phyloP scores from a whole-genome alignment of 2,329 filamentous ascomycete genomes.

The Mariannaea elegans region DNA sequence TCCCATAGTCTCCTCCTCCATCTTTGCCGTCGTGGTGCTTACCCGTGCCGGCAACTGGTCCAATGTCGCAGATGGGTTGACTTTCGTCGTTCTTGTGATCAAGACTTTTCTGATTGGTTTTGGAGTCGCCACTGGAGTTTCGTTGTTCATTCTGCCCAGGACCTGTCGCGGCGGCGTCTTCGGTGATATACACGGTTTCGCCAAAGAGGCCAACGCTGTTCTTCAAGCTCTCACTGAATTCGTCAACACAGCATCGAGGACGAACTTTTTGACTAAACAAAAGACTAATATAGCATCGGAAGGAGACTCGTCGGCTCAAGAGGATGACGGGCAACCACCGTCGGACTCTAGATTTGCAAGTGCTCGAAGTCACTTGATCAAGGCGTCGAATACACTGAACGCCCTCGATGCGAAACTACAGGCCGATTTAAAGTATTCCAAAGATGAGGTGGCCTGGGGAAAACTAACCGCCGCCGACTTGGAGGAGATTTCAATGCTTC shows the following conservation, averaged over 20 bases:
- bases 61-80: constrained; percentile 2
- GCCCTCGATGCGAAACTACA: constrained; percentile 16
- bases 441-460: constrained; percentile 11
- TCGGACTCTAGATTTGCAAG: constrained; percentile 4
- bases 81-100: constrained; percentile 13
- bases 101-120: constrained; percentile 23
- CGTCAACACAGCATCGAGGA: constrained; percentile 10
- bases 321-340: not conserved
- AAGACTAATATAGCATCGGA: not conserved
- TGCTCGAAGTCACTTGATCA: constrained; percentile 1
- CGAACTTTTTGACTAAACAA: constrained; percentile 10
- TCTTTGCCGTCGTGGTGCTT: constrained; percentile 21
- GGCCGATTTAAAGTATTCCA: constrained; percentile 13
- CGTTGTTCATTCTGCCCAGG: constrained; percentile 18
- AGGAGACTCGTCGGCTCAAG: not conserved
- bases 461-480: constrained; percentile 7
- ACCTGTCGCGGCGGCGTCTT: constrained; percentile 22
- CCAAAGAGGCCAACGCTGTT: constrained; percentile 15
- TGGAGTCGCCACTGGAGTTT: constrained; percentile 17
- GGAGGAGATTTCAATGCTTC: constrained; percentile 6
- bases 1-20: constrained; percentile 22
- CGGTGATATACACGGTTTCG: constrained; percentile 12
- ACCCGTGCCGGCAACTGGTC: constrained; percentile 20
- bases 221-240: constrained; percentile 6
- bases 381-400: constrained; percentile 14